Evolutionary conservation across 2,329 filamentous ascomycete genomes (phyloP), one percentile per base, ranked within the genome.

Genomic region (Orbilia quercus): DNA sequence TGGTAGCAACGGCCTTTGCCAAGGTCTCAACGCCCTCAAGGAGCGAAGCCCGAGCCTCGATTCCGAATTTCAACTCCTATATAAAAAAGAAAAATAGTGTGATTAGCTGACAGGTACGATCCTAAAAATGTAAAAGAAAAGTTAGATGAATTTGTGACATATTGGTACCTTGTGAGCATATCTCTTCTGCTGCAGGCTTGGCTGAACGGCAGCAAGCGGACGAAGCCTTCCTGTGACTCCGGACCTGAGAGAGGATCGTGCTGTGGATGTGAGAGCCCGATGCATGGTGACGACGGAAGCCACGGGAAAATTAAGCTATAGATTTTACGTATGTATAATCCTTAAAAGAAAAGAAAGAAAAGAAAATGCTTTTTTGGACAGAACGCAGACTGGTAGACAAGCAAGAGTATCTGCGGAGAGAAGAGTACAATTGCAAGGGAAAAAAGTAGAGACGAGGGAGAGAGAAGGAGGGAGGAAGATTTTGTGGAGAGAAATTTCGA

Each of bases 41-140:
- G 76, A 99, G 89, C 78, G 92, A 82, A 79, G 93, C 92, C 81
- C 95, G 90, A 79, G 85, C 95, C 82, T 99, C 95, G 76, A 98
- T 94, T 80, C 95, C 95, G 78, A 99, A 99, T 85, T 96, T 98
- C 81, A 99, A 88, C 82, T 99, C 95, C 92, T 97, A 77, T 66
- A 77, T 47, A 62, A 83, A 77, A 75, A 74, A 18, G n/a, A 47
- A 64, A 40, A 36, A 54, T 40, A 53, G 53, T 58, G 48, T 20
- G 7, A 48, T 64, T 38, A 59, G 63, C 62, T 44, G 55, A 65
- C 20, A 36, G 54, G 58, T 14, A 34, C n/a, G 25, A 34, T 36
- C n/a, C 16, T 23, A 70, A 65, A 22, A 38, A 40, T 11, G n/a
- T 7, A 20, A 1, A n/a, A 44, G 16, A 9, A 45, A 45, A 20